A percentile compares a stretch with the other conserved stretches of the same genome.
Conservation (phyloP, 2,329 filamentous ascomycete species). For the Orbilia brochopaga region DNA sequence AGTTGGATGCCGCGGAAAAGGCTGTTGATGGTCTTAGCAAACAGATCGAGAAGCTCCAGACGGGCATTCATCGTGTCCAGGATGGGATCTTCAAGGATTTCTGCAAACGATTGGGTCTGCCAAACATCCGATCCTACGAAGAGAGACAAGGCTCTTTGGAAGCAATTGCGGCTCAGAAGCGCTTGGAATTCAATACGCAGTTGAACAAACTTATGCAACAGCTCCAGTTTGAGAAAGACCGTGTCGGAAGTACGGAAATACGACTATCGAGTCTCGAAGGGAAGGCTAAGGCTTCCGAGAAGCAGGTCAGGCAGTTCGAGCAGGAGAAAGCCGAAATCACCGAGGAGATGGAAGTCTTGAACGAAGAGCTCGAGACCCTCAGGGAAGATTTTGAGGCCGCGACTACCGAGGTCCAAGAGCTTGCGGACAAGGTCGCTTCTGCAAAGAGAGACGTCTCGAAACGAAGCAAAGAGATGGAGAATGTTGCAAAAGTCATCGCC, state of each 20-base stretch:
- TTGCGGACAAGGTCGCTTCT: constrained; percentile 76
- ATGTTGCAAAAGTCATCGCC: constrained; percentile 74
- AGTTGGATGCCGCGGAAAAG: constrained; percentile 73
- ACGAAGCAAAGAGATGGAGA: constrained; percentile 81
- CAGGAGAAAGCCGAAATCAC: constrained; percentile 76
- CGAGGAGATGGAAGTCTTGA: constrained; percentile 72
- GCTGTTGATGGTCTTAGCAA: constrained; percentile 70
- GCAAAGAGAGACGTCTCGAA: constrained; percentile 81
- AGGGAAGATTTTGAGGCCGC: constrained; percentile 73
- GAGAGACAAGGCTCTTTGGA: constrained; percentile 90
- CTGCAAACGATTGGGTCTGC: constrained; percentile 84
- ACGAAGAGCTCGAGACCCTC: constrained; percentile 77
- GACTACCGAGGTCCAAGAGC: constrained; percentile 71
- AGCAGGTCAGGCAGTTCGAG: constrained; percentile 73
- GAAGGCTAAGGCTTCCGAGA: constrained; percentile 70
- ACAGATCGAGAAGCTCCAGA: constrained; percentile 65
- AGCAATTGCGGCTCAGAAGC: constrained; percentile 85
- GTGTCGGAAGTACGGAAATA: constrained; percentile 66
- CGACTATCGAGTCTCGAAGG: constrained; percentile 73
- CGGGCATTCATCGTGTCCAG: constrained; percentile 78
- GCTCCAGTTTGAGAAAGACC: constrained; percentile 71
- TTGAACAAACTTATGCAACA: constrained; percentile 66
- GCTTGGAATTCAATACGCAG: constrained; percentile 83
- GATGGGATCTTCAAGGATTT: constrained; percentile 86
- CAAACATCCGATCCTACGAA: constrained; percentile 89